Conservation (phyloP, 192 early-diverging fungal genomes). For the Entomortierella parvispora region DNA sequence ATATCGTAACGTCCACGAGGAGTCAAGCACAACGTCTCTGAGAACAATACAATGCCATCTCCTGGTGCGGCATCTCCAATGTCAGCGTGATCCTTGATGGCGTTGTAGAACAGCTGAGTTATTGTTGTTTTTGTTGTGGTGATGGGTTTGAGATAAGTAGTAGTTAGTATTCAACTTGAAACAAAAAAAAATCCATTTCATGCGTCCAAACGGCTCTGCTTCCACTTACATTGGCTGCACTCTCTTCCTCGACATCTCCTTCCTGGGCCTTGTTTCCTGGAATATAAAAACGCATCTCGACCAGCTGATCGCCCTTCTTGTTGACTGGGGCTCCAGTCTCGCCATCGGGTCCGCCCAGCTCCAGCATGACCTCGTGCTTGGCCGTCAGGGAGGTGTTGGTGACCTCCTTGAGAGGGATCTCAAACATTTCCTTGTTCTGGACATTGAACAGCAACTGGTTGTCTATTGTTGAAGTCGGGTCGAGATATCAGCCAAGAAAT, state of each 20-base stretch:
- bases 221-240: constrained; percentile 44
- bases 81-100: constrained; percentile 91
- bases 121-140: neutral
- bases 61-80: constrained; percentile 84
- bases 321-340: constrained; percentile 50
- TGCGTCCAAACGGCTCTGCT: neutral
- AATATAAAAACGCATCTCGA: constrained; percentile 93
- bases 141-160: too few relatives aligned
- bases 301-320: constrained; percentile 78
- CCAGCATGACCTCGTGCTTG: constrained; percentile 93
- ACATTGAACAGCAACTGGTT: constrained; percentile 85
- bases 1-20: constrained; percentile 97
- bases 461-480: constrained; percentile 33
- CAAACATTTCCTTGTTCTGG: constrained; percentile 86
- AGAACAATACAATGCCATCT: constrained; percentile 91
- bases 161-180: too few relatives aligned
- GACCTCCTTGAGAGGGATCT: constrained; percentile 89
- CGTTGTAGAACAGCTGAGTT: constrained; percentile 82
- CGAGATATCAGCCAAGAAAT: neutral
- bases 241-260: constrained; percentile 59
- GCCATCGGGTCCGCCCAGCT: constrained; percentile 80
- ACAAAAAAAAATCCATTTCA: neutral
- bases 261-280: constrained; percentile 77
- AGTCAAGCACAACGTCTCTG: constrained; percentile 89
- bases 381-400: constrained; percentile 85